Conservation (phyloP, 1,284 basidiomycete genomes). For the Trichosporon sp. region DNA sequence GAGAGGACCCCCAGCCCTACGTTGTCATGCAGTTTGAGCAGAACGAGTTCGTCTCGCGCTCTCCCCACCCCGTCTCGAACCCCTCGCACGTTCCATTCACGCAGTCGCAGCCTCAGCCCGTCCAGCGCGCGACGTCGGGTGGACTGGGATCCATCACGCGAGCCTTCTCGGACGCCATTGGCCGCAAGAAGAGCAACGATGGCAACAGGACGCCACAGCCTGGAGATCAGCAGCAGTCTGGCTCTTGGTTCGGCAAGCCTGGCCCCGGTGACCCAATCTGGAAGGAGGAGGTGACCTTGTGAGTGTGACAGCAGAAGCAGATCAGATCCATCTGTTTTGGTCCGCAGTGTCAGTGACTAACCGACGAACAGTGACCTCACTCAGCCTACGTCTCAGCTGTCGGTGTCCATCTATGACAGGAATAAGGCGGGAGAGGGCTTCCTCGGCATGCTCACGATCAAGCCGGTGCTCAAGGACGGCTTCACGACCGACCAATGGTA, state of each 20-base stretch:
- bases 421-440: conserved; percentile 75
- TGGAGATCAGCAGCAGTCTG: conserved; percentile 22
- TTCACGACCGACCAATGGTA: conserved; percentile 96
- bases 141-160: conserved; percentile 59
- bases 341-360: not conserved
- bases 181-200: conserved; percentile 45
- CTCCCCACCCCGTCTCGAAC: conserved; percentile 55
- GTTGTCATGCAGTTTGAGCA: conserved; percentile 98
- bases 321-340: too few relatives aligned
- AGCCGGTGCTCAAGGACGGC: conserved; percentile 80
- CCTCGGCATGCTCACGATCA: conserved; percentile 85
- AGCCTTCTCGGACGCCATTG: conserved; percentile 52
- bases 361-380: conserved; percentile 72
- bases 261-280: conserved; percentile 77
- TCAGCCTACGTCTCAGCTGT: conserved; percentile 76
- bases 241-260: conserved; percentile 40
- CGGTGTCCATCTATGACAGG: conserved; percentile 91
- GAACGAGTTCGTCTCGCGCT: conserved; percentile 93
- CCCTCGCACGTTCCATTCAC: conserved; percentile 41
- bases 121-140: conserved; percentile 29
- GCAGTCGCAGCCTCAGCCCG: conserved; percentile 34
- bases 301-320: too few relatives aligned
- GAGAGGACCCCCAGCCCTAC: conserved; percentile 67
- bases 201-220: conserved; percentile 44
- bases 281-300: conserved; percentile 99